Evolutionary conservation across 2,329 filamentous ascomycete genomes (phyloP), one percentile per base, ranked within the genome.

Genomic region (Colletotrichum sp.): DNA sequence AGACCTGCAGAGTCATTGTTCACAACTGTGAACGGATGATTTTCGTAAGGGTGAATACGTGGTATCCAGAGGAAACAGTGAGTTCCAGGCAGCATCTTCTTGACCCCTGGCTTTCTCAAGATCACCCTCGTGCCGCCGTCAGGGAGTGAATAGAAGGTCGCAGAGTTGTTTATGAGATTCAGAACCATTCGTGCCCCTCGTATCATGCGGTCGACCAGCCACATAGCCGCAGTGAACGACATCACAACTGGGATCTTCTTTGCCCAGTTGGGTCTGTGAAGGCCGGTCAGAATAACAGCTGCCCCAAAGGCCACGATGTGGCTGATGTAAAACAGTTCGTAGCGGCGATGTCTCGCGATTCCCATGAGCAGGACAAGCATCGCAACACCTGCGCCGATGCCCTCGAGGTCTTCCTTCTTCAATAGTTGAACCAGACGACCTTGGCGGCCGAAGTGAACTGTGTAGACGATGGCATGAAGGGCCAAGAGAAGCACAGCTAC

Each of bases 21-120:
- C 30, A 89, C 87, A 34, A 91, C 88, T 1, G 89, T 91, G 74
- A 91, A 91, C 1, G 89, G 90, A 75, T 92, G 90, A 1, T 84
- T 89, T 78, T 92, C 87, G 21, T 88, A 83, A 2, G 82, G 75
- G 16, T 89, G 86, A 30, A 92, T 85, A 2, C 83, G 80, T 0
- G 90, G 90, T 6, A 92, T 85, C 88, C 89, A 91, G 21, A 92
- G 80, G 69, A 90, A 91, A 75, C 88, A 89, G 77, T 92, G 90
- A 1, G 74, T 70, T 28, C 79, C 80, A 0, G 79, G 65, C 7
- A 34, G 62, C 8, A 21, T 71, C 3, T 85, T 84, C 8, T 80
- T 77, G 15, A 78, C 78, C 0, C 84, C 79, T 1, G 85, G 84
- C n/a, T 85, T 87, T 77, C 86, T 86, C 13, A 91, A 82, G 2